Percentiles rank a stretch among this genome's conserved stretches.
phyloP scores from a whole-genome alignment of 805 yeast genomes.

The Saccharomycopsis capsularis region DNA sequence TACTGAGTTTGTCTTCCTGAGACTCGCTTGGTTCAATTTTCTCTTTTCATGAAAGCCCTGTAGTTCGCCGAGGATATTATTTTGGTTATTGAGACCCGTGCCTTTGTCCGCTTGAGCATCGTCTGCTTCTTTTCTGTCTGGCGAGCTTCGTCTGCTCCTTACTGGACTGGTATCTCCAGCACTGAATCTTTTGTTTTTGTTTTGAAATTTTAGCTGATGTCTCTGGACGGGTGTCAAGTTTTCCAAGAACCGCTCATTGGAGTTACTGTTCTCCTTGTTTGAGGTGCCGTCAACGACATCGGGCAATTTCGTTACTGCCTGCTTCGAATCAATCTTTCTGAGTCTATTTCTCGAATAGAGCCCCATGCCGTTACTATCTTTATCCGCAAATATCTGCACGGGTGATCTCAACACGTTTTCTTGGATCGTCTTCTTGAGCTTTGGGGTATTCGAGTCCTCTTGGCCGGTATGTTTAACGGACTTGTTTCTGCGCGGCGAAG shows the following conservation, averaged over 20 bases:
- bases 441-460: background rate
- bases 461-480: background rate
- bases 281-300: background rate
- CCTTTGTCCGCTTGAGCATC: background rate
- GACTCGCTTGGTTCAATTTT: constrained; percentile 6
- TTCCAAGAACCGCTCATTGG: background rate
- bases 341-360: constrained; percentile 10
- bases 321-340: background rate
- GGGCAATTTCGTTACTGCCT: background rate
- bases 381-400: constrained; percentile 3
- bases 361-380: background rate
- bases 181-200: background rate
- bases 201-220: constrained; percentile 9
- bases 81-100: background rate
- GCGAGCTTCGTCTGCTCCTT: background rate
- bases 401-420: constrained; percentile 3
- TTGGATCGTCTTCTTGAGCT: background rate
- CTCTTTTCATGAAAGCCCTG: constrained; percentile 9
- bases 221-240: constrained; percentile 11
- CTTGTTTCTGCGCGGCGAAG: constrained; percentile 10
- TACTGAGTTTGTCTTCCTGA: constrained; percentile 9
- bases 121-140: background rate
- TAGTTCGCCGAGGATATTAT: constrained; percentile 10
- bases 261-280: constrained; percentile 3
- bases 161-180: background rate